A percentile compares a stretch with the other conserved stretches of the same genome.
Evolutionary conservation across 176 grass and related monocot species (phyloP).

Genomic region (Oryza meyeriana): DNA sequence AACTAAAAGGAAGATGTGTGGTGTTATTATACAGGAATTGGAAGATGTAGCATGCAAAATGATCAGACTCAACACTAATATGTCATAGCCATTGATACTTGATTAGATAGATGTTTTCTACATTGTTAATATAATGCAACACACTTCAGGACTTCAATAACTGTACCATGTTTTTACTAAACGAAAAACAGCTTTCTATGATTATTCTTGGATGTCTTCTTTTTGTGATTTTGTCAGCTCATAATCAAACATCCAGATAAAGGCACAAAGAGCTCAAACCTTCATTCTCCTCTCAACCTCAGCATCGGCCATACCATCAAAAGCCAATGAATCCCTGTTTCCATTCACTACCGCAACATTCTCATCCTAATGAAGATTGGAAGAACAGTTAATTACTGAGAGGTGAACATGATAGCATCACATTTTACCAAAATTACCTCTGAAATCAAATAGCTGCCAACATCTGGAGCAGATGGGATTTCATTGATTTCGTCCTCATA

Average conservation of each 20-base stretch:
- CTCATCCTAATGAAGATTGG: conserved; percentile 57
- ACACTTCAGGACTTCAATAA: background rate
- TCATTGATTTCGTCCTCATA: conserved; percentile 88
- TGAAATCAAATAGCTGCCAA: conserved; percentile 83
- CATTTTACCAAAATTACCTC: conserved; percentile 50
- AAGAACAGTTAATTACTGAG: conserved; percentile 29
- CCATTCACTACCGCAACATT: conserved; percentile 46
- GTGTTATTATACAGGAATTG: background rate
- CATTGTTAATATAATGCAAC: background rate
- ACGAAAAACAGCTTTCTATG: background rate
- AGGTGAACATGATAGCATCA: conserved; percentile 17
- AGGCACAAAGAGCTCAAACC: conserved; percentile 42
- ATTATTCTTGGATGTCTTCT: background rate
- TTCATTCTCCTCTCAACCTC: conserved; percentile 86
- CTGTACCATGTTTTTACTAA: background rate
- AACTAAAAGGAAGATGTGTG: background rate
- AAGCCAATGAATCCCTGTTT: conserved; percentile 52
- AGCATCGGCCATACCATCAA: conserved; percentile 85
- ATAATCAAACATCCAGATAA: background rate
- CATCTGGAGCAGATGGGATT: conserved; percentile 84
- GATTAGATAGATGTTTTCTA: background rate
- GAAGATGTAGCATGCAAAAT: background rate
- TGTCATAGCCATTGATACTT: background rate
- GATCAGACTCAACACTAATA: background rate
- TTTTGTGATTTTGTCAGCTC: background rate